phyloP scores from a whole-genome alignment of 768 basidiomycete genomes.

The Leccinum olivaceopallidum region DNA sequence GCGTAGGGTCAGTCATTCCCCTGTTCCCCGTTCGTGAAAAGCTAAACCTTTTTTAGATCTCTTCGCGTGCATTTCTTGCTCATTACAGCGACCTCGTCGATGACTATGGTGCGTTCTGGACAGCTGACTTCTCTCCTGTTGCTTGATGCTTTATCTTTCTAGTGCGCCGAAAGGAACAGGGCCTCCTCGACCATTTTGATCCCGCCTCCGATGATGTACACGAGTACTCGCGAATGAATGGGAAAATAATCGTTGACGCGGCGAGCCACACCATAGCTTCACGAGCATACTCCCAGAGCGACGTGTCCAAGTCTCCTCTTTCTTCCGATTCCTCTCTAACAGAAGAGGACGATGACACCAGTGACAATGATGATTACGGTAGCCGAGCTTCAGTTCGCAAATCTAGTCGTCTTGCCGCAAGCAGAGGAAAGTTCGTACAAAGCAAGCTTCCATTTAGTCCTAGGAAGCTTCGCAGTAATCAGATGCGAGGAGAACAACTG shows the following conservation, averaged over 20 bases:
- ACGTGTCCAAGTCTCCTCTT: conserved; percentile 6
- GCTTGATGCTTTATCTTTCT: conserved; percentile 10
- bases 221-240: conserved; percentile 54
- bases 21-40: neutral
- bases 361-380: conserved; percentile 15
- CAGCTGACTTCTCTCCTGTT: neutral
- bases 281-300: conserved; percentile 15
- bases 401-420: conserved; percentile 17
- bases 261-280: conserved; percentile 6
- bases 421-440: conserved; percentile 15
- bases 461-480: conserved; percentile 50
- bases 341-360: conserved; percentile 30
- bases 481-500: conserved; percentile 22
- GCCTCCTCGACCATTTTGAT: conserved; percentile 53
- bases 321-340: conserved; percentile 22
- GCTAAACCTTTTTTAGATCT: conserved; percentile 39
- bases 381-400: conserved; percentile 12
- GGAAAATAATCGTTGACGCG: conserved; percentile 34
- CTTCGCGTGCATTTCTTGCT: conserved; percentile 38
- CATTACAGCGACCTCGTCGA: conserved; percentile 48
- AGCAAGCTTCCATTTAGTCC: conserved; percentile 66
- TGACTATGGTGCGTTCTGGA: conserved; percentile 50
- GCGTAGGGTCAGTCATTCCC: conserved; percentile 46
- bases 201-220: conserved; percentile 57
- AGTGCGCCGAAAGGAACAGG: conserved; percentile 49